Conservation (phyloP, 1,284 basidiomycete genomes). For the Cutaneotrichosporon arboriforme region DNA sequence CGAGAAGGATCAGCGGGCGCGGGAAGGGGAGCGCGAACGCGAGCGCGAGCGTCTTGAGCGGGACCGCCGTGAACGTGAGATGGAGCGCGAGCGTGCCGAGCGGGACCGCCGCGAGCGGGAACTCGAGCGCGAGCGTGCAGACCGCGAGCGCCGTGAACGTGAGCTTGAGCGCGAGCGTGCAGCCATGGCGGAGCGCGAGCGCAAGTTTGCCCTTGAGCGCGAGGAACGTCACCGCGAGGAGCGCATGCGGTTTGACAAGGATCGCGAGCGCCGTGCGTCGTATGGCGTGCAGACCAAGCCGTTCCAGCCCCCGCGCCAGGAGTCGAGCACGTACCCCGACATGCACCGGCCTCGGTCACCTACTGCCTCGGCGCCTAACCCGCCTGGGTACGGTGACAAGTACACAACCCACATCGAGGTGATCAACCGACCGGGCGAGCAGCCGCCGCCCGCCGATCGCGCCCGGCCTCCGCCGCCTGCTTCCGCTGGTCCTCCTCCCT, state of each 20-base stretch:
- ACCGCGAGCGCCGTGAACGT: constrained; percentile 6
- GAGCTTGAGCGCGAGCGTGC: constrained; percentile 14
- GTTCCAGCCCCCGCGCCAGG: constrained; percentile 20
- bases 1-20: constrained; percentile 5
- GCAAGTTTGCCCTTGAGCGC: constrained; percentile 5
- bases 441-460: not conserved
- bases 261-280: constrained; percentile 7
- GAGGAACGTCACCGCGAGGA: constrained; percentile 12
- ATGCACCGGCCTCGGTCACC: constrained; percentile 12
- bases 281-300: constrained; percentile 20
- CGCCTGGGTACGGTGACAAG: constrained; percentile 17
- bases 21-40: not conserved
- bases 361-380: not conserved
- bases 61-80: constrained; percentile 10
- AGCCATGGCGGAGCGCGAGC: constrained; percentile 7
- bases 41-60: constrained; percentile 11
- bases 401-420: constrained; percentile 33
- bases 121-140: constrained; percentile 1
- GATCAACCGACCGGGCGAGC: constrained; percentile 25
- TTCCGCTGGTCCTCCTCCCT: not conserved
- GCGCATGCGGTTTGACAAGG: constrained; percentile 10
- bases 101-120: constrained; percentile 9
- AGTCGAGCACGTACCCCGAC: constrained; percentile 16
- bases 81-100: constrained; percentile 2
- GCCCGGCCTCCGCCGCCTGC: constrained; percentile 1